Percentiles rank a stretch among this genome's conserved stretches.
Evolutionary conservation across 2,329 filamentous ascomycete genomes (phyloP).

Genomic region (Diaporthe vexans): DNA sequence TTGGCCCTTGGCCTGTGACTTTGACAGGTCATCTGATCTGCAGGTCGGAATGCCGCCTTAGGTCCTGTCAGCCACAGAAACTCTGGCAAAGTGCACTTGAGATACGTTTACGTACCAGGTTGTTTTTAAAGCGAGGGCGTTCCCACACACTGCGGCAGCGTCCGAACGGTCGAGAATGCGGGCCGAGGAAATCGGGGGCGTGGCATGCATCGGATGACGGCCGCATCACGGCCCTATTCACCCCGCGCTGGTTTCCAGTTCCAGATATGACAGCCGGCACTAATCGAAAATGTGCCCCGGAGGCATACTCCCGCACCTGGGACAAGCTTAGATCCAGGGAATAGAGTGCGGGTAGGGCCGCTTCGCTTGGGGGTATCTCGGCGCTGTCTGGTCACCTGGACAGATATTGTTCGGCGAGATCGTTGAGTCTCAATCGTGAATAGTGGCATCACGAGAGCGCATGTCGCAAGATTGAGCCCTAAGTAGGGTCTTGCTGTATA

Average conservation of each 20-base stretch:
- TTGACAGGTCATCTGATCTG: slow-evolving; percentile 27
- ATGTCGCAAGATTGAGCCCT: background rate
- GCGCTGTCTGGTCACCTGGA: slow-evolving; percentile 22
- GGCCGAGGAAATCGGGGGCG: slow-evolving; percentile 13
- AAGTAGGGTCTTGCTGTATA: background rate
- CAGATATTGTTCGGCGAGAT: background rate
- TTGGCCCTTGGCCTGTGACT: slow-evolving; percentile 11
- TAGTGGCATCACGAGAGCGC: slow-evolving; percentile 2
- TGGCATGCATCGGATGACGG: slow-evolving; percentile 27
- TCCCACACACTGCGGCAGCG: slow-evolving; percentile 1
- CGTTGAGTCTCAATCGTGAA: background rate
- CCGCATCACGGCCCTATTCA: slow-evolving; percentile 24
- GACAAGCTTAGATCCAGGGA: slow-evolving; percentile 17
- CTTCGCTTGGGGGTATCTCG: slow-evolving; percentile 19
- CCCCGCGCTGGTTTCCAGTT: slow-evolving; percentile 32
- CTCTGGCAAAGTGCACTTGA: background rate
- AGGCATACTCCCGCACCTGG: slow-evolving; percentile 13
- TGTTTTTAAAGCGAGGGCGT: background rate
- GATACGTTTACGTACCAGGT: background rate
- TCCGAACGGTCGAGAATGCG: slow-evolving; percentile 17
- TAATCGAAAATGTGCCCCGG: slow-evolving; percentile 26
- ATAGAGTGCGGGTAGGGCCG: slow-evolving; percentile 19
- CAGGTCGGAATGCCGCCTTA: slow-evolving; percentile 23
- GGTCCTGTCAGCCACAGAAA: slow-evolving; percentile 6
- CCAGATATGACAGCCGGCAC: slow-evolving; percentile 21